A percentile compares a stretch with the other conserved stretches of the same genome.
These are phyloP conservation scores for Xylariaceae sp. DNA, from an alignment of 2,329 filamentous ascomycete species.

Conservation along the genomic window DNA sequence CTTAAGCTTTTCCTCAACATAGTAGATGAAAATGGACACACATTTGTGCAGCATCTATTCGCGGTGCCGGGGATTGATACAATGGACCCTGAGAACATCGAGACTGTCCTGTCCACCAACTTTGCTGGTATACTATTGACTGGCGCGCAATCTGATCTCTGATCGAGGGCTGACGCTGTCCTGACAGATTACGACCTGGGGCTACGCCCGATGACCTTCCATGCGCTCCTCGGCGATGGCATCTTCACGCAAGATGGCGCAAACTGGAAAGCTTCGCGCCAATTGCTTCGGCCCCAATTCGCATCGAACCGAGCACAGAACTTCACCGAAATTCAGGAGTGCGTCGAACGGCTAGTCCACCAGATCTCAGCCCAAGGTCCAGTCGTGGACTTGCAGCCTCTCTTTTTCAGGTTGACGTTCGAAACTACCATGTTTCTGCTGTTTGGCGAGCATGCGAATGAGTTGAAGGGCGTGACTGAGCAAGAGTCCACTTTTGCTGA, in stretches of 20 bases:
- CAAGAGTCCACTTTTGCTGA: neutral
- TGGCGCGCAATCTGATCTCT: too few species aligned
- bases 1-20: too few species aligned
- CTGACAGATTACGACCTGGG: slow-evolving; percentile 1
- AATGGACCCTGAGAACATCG: slow-evolving; percentile 2
- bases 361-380: neutral
- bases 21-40: neutral
- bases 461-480: neutral
- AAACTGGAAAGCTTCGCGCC: slow-evolving; percentile 3
- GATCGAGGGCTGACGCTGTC: neutral
- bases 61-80: neutral
- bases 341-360: neutral
- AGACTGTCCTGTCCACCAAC: slow-evolving; percentile 5
- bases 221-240: slow-evolving; percentile 1
- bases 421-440: slow-evolving; percentile 2
- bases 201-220: slow-evolving; percentile 1
- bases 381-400: slow-evolving; percentile 5
- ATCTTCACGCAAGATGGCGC: slow-evolving; percentile 8
- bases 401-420: slow-evolving; percentile 5
- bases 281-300: slow-evolving; percentile 2
- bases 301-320: neutral
- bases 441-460: neutral
- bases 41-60: slow-evolving; percentile 1
- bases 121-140: neutral
- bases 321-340: slow-evolving; percentile 3